Evolutionary conservation across 2,329 filamentous ascomycete species (phyloP), one percentile per base, ranked within the genome.

Genomic region (Conoideocrella luteorostrata): DNA sequence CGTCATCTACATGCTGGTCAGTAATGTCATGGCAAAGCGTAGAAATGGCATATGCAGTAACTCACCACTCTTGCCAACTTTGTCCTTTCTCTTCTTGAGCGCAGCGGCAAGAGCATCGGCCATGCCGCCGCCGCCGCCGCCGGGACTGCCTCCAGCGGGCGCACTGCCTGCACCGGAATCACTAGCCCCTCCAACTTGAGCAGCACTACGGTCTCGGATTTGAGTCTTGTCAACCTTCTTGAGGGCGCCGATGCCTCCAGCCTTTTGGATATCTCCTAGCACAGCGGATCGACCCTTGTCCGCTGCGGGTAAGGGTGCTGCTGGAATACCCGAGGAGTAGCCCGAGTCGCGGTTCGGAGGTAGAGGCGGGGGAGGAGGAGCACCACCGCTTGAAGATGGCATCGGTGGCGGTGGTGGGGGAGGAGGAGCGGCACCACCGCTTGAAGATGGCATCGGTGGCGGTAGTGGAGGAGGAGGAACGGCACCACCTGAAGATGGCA

Each of bases 31-130:
- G 10, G 18, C 12, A 38, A 32, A 37, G 18, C 18, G 33, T 17
- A 34, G n/a, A n/a, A n/a, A n/a, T n/a, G 45, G 39, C 29, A 15
- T 41, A 40, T 39, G 7, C 7, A 12, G 7, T 4, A 32, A 84
- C 87, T 80, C 80, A 96, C 91, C 91, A 74, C 88, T 95, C 63
- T 87, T 84, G 68, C 87, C 88, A 62, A 96, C 91, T 74, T 95
- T 95, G 65, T 88, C 81, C 72, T 96, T 96, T 64, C 91, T 77
- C 68, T 87, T 86, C 59, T 84, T 80, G 55, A 90, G 66, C 45
- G 84, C 86, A 47, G 80, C 84, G 47, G 87, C 87, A 54, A 95
- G 68, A 38, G 88, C 90, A 68, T 85, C 88, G 18, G 88, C 88
- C 75, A 96, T 79, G 28, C 80, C 82, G 44, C 81, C 78, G 10